Evolutionary conservation across 352 stramenopile species (phyloP), one percentile per base, ranked within the genome.

Genomic region (Phytophthora sojae): DNA sequence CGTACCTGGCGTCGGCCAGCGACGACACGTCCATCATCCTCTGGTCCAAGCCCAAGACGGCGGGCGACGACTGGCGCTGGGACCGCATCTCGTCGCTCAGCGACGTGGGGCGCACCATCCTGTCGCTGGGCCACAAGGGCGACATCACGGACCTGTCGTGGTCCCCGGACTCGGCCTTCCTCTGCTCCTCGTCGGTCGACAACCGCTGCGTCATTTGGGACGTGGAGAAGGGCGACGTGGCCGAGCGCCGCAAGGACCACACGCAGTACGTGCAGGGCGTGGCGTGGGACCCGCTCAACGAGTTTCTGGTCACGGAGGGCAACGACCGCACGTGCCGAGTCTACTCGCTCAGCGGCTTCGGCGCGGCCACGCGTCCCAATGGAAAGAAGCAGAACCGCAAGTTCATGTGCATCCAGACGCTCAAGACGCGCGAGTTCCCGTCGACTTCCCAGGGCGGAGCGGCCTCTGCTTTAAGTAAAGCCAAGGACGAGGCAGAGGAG

Each of bases 181-280:
- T 99, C 32, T 89, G 86, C 52, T 95, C 96, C 6, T 96, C 90
- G 14, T 98, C 91, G 3, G 89, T 99, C 8, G 97, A 99, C 82
- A 97, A 98, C 64, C 90, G 88, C 42, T 88, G 90, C 9, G 83
- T 95, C 12, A 91, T 98, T 49, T 98, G 88, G 82, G 91, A 98
- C 81, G 75, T 90, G 7, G 78, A 88, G 37, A 92, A 84, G 32
- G 82, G 83, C 42, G 76, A 94, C 57, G 71, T 96, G 75, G 72
- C 96, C 67, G 94, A 96, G 80, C 75, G 80, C 32, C 73, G 93
- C 80, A 88, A 94, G 56, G 96, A 99, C 76, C 97, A 99, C 76
- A 96, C 84, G 45, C 92, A 98, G 72, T 99, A 98, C 78, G 95
- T 99, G 51, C 97, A 99, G 77, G 97, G 97, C 44, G 96, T 98